Conservation (phyloP, 2,329 filamentous ascomycete species). For the Ascochyta koolunga region DNA sequence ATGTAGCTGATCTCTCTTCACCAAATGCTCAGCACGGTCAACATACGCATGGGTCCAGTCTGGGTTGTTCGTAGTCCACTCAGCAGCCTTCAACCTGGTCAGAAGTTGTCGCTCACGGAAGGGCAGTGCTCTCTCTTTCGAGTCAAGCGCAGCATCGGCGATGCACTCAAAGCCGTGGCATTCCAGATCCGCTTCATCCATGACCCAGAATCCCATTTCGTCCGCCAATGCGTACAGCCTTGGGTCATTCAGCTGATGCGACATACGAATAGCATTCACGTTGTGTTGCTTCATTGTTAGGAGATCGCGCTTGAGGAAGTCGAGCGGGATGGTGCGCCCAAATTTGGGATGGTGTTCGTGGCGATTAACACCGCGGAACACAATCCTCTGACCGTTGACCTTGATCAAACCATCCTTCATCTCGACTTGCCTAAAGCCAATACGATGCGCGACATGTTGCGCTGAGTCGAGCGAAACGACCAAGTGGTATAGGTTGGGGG, state of each 20-base stretch:
- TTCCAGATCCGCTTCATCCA: slow-evolving; percentile 61
- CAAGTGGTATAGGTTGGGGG: slow-evolving; percentile 65
- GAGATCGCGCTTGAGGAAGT: slow-evolving; percentile 67
- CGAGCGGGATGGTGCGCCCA: slow-evolving; percentile 67
- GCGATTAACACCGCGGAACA: slow-evolving; percentile 69
- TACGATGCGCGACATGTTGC: slow-evolving; percentile 57
- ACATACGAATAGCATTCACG: slow-evolving; percentile 72
- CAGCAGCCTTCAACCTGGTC: slow-evolving; percentile 60
- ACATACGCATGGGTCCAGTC: slow-evolving; percentile 69
- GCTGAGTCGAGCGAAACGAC: slow-evolving; percentile 50
- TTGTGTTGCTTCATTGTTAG: slow-evolving; percentile 73
- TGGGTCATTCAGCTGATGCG: slow-evolving; percentile 71
- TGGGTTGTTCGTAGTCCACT: slow-evolving; percentile 67
- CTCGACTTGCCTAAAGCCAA: slow-evolving; percentile 70
- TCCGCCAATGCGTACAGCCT: slow-evolving; percentile 66
- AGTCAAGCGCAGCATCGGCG: slow-evolving; percentile 33
- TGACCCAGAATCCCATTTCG: slow-evolving; percentile 70
- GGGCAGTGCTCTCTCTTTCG: slow-evolving; percentile 52
- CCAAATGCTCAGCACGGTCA: slow-evolving; percentile 68
- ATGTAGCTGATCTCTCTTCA: slow-evolving; percentile 74
- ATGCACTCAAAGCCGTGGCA: slow-evolving; percentile 53
- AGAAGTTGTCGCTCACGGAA: slow-evolving; percentile 66
- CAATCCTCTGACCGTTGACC: slow-evolving; percentile 67
- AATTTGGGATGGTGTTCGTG: slow-evolving; percentile 72
- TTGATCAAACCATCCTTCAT: slow-evolving; percentile 64